Evolutionary conservation across 805 yeast genomes (phyloP), one percentile per base, ranked within the genome.

Genomic region (Candida saitoana): DNA sequence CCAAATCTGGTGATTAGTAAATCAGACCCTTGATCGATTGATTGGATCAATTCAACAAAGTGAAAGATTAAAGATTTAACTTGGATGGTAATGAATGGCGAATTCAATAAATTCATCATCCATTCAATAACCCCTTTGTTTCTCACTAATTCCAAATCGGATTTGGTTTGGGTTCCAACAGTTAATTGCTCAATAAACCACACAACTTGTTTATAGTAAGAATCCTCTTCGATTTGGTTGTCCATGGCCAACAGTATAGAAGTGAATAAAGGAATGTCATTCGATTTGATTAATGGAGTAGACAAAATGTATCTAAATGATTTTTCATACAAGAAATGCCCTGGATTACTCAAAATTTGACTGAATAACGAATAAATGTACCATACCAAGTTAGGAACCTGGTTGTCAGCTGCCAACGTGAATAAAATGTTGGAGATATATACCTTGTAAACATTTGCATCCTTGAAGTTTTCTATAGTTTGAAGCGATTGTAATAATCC

Each of bases 261-360:
- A 27, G 60, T 63, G 54, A 62, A 73, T 34, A 77, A 51, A 3
- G 84, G 83, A 34, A 78, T 52, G 18, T 73, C 79, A 40, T 50
- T 55, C 4, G 54, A 40, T 45, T 63, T 63, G 36, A 74, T 54
- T 12, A 55, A 57, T 3, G 87, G 82, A 30, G 77, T 76, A 3
- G 77, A 63, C 29, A 87, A 63, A 8, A 89, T 69, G 73, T 80
- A 87, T 44, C 82, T 74, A 51, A 72, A 78, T 0, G 79, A 77
- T 49, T 79, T 78, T 48, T 89, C 96, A 59, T 83, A 86, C 16
- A 91, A 58, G 50, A 72, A 74, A 47, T 87, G 91, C 0, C 81
- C 78, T 0, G 97, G 96, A 46, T 82, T 79, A 4, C 71, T 58
- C 44, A 87, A 57, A 2, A 87, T 67, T 2, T 78, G 75, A 3